These are phyloP conservation scores for Calonectria pseudoturangicola DNA, from an alignment of 2,329 filamentous ascomycete species.

Conservation along the genomic window DNA sequence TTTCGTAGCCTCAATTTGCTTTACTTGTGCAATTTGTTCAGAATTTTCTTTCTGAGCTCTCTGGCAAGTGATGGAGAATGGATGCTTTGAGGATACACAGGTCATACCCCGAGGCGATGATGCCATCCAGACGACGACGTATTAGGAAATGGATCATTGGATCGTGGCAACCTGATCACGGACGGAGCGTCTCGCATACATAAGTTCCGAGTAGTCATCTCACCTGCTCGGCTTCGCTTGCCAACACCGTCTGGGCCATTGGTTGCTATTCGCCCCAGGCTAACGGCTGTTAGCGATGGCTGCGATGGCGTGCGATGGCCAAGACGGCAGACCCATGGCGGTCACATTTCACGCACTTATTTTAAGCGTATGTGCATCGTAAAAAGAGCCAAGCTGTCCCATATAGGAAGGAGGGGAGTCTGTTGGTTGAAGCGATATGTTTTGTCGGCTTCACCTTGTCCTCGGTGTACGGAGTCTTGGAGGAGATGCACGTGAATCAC, in stretches of 20 bases:
- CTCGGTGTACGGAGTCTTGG: conserved; percentile 16
- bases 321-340: conserved; percentile 17
- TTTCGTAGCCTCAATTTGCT: not conserved
- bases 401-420: conserved; percentile 31
- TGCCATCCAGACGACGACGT: conserved; percentile 20
- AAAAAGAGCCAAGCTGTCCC: conserved; percentile 25
- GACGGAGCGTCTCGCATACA: conserved; percentile 20
- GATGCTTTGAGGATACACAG: not conserved
- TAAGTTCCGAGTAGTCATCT: conserved; percentile 33
- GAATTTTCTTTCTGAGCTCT: not conserved
- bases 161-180: conserved; percentile 14
- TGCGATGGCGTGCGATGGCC: conserved; percentile 39
- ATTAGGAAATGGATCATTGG: conserved; percentile 18
- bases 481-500: conserved; percentile 1
- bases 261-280: conserved; percentile 15
- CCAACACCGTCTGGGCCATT: conserved; percentile 16
- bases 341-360: conserved; percentile 14
- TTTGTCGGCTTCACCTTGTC: not conserved
- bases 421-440: conserved; percentile 11
- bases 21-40: not conserved
- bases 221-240: conserved; percentile 26
- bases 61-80: not conserved
- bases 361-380: conserved; percentile 17
- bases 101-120: conserved; percentile 5
- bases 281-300: conserved; percentile 40